Percentiles rank a stretch among this genome's conserved stretches.
phyloP scores from a whole-genome alignment of 208 protist genomes.

The Kentomonas sorsogonicus region DNA sequence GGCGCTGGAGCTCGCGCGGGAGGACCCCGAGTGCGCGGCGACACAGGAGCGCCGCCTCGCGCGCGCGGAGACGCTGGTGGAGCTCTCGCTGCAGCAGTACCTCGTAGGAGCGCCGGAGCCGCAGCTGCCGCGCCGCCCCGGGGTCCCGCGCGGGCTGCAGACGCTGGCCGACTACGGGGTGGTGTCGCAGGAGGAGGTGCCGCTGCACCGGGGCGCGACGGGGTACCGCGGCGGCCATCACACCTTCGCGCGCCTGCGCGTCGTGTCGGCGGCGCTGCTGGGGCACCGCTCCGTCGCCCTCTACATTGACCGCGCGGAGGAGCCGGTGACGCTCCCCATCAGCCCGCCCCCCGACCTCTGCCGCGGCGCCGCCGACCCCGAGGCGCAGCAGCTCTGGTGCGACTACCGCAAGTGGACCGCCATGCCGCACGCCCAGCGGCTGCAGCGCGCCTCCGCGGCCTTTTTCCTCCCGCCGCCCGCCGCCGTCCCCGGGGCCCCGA shows the following conservation, averaged over 20 bases:
- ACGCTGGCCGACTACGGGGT: slow-evolving; percentile 3
- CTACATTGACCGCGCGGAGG: slow-evolving; percentile 3
- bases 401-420: neutral
- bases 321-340: neutral
- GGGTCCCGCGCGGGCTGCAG: slow-evolving; percentile 1
- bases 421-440: neutral
- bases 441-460: neutral
- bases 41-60: too few species aligned
- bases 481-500: neutral
- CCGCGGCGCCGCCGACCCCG: neutral
- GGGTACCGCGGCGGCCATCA: slow-evolving; percentile 1
- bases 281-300: neutral
- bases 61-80: neutral
- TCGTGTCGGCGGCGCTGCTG: slow-evolving; percentile 1
- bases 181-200: neutral
- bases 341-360: too few species aligned
- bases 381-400: neutral
- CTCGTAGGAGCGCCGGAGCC: neutral
- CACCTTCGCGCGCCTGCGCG: neutral
- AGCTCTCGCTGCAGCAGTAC: slow-evolving; percentile 10
- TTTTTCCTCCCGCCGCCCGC: neutral
- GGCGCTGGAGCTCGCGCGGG: neutral
- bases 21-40: neutral
- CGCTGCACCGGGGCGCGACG: slow-evolving; percentile 1
- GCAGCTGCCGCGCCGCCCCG: neutral